Base-by-base conservation (phyloP, 768 basidiomycete species). In the Psilocybe tampanensis region DNA sequence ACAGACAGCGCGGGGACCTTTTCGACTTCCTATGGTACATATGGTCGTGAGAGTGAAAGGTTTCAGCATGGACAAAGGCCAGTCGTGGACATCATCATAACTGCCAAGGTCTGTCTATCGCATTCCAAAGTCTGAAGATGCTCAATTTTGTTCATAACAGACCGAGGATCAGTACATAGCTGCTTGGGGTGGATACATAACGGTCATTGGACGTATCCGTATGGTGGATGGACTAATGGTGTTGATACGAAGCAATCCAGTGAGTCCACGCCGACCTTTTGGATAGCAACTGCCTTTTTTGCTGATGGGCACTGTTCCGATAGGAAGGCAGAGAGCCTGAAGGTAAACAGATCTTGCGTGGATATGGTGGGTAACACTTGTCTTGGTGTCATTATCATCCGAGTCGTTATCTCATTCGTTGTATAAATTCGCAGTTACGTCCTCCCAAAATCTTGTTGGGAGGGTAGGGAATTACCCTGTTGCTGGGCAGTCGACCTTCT, bases 161-260 rank as follows among this genome's bases (percentile, higher is more conserved):
- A 80, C 80, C 6, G 82, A 82, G 52, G 72, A 72, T 34, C 70
- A 67, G 17, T 74, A 80, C 57, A 73, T 76, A 21, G 67, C 71
- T 18, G 82, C 82, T 2, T 89, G 86, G 88, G 85, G 83, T 2
- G 76, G 73, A 3, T 82, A 80, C 54, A 76, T 70, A 47, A 52
- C 44, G 54, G 73, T 88, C 48, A 67, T 82, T 41, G 88, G 88
- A 34, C 80, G 86, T 26, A 72, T 89, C 13, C 74, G 88, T 26
- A 69, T 82, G 8, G 73, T 74, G 36, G 88, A 89, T 68, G 88
- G 88, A 13, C 71, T 88, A 36, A 71, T 87, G 24, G 76, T 81
- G 3, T 68, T 89, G 32, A 60, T 77, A 23, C 60, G 56, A 50
- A 58, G 48, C 24, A 45, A 43, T 22, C 55, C 47, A 15, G 63